Base-by-base conservation (phyloP, 2,329 filamentous ascomycete genomes). In the Calonectria ilicicola region DNA sequence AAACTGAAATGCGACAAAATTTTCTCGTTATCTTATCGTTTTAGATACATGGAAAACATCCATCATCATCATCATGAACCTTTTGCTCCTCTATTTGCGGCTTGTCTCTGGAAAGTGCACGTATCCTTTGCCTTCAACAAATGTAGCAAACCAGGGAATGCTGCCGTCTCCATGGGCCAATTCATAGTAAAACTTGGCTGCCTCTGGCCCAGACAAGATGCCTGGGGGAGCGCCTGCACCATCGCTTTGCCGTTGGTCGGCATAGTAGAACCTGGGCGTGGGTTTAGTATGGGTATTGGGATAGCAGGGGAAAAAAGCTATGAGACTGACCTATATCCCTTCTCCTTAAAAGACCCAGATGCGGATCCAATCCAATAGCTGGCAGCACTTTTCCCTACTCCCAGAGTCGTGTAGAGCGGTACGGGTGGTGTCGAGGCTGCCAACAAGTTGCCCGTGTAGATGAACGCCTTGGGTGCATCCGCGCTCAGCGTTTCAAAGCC, bases 61-160 rank as follows among this genome's bases (percentile, higher is more conserved):
- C 32, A 35, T 35, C 32, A 35, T 35, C 6, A 35, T 9, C 29
- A 9, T 35, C 32, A 35, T 35, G 32, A 35, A 10, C 32, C 32
- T 12, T 35, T 12, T 35, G 32, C 3, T 35, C 32, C 12, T 35
- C 32, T 19, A 60, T 7, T 60, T 60, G 53, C 56, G 56, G n/a
- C 32, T 65, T n/a, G 62, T 38, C 6, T 65, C 62, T 14, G 62
- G 62, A 15, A 74, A 74, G 38, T 69, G 46, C 6, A 72, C 67
- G 35, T 74, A 68, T 8, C 70, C 70, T 53, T 65, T 65, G 7
- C 70, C 73, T 26, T 17, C 19, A 15, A 74, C 70, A 68, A 66
- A 74, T 2, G 73, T 70, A 4, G 67, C 70, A 64, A 47, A 58
- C 67, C 66, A 74, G 0, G 73, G 73, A 14, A 69, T 29, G 6